Percentiles rank a stretch among this genome's conserved stretches.
These are phyloP conservation scores for Magnusiomyces fungicola DNA, from an alignment of 1,139 yeast species.

Conservation along the genomic window DNA sequence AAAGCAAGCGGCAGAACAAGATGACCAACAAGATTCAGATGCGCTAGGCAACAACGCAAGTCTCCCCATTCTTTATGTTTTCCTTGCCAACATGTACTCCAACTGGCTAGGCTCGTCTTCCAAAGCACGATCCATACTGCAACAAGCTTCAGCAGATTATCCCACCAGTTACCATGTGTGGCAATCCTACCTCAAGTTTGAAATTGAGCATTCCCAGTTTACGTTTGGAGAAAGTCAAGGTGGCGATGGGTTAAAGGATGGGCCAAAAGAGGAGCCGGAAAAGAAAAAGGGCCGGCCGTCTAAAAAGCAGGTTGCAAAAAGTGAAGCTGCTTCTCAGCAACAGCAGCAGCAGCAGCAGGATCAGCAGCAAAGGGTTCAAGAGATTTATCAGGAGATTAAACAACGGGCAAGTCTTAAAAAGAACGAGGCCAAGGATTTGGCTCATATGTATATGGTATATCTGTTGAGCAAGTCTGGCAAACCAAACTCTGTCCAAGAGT, in stretches of 20 bases:
- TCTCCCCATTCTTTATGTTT: constrained; percentile 15
- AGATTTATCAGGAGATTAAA: constrained; percentile 9
- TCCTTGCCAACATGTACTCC: constrained; percentile 14
- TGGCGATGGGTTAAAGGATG: too few relatives aligned
- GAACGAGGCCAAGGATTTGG: constrained; percentile 26
- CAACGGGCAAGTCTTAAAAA: constrained; percentile 20
- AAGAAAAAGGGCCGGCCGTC: too few relatives aligned
- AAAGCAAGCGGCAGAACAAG: not conserved
- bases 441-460: constrained; percentile 30
- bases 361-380: not conserved
- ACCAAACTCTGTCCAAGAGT: constrained; percentile 8
- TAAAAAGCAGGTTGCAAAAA: too few relatives aligned
- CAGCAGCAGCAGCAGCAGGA: not conserved
- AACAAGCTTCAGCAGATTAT: constrained; percentile 19
- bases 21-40: not conserved
- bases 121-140: constrained; percentile 23
- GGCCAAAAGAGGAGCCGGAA: too few relatives aligned
- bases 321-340: too few relatives aligned
- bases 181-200: constrained; percentile 31
- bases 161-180: constrained; percentile 28
- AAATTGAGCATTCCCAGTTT: constrained; percentile 21
- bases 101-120: constrained; percentile 19
- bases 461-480: constrained; percentile 19
- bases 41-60: not conserved
- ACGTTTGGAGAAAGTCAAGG: too few relatives aligned